Evolutionary conservation across 2,329 filamentous ascomycete genomes (phyloP).

Genomic region (Pseudogymnoascus sp.): DNA sequence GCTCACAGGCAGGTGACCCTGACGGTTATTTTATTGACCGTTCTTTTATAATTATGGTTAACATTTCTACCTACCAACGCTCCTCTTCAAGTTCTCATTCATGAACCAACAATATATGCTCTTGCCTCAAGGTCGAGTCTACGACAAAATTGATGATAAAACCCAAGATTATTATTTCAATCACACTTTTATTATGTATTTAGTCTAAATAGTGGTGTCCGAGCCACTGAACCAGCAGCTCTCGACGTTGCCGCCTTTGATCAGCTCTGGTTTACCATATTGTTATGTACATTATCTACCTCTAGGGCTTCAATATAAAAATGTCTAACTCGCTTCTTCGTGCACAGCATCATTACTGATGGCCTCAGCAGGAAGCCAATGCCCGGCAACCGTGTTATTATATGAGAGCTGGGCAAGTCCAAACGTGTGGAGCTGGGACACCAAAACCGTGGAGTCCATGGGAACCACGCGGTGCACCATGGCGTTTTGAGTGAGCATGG

Average conservation of each 20-base stretch:
- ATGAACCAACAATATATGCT: background rate
- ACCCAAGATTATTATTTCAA: background rate
- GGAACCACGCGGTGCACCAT: slow-evolving; percentile 9
- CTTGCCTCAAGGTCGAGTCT: background rate
- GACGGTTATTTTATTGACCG: background rate
- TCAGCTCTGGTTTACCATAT: background rate
- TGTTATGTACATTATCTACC: background rate
- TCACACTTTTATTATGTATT: background rate
- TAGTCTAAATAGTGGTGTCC: background rate
- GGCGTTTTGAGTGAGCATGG: slow-evolving; percentile 8
- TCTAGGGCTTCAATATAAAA: background rate
- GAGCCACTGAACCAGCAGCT: background rate
- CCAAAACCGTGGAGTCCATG: slow-evolving; percentile 1
- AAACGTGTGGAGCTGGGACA: slow-evolving; percentile 8
- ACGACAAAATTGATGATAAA: background rate
- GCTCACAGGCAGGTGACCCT: background rate
- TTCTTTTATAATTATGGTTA: background rate
- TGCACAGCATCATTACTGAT: slow-evolving; percentile 3
- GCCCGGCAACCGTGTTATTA: slow-evolving; percentile 2
- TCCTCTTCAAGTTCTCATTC: background rate
- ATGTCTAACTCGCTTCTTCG: background rate
- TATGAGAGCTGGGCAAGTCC: background rate
- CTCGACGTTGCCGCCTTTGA: background rate
- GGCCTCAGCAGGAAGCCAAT: slow-evolving; percentile 3
- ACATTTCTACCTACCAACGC: background rate